Evolutionary conservation across 768 basidiomycete genomes (phyloP).

Genomic region (Lentinula edodes): DNA sequence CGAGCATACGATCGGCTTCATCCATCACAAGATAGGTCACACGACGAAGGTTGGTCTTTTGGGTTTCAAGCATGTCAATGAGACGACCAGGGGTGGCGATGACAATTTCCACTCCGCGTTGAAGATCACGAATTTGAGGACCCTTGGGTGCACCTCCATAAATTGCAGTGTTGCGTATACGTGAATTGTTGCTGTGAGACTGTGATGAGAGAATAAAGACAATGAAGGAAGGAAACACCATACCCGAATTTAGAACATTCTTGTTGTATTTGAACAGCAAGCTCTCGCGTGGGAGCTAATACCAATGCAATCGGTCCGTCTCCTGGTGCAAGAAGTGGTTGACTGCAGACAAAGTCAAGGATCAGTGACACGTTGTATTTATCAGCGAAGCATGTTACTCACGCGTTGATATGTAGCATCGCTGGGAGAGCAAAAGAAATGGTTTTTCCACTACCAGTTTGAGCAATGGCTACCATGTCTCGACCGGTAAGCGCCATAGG

Average conservation of each 20-base stretch:
- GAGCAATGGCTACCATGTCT: constrained; percentile 94
- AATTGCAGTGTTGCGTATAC: constrained; percentile 97
- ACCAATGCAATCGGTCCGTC: constrained; percentile 98
- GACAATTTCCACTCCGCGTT: constrained; percentile 94
- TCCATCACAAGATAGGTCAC: constrained; percentile 97
- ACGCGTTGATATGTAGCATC: constrained; percentile 99
- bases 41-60: constrained; percentile 94
- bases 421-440: constrained; percentile 98
- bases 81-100: constrained; percentile 98
- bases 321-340: constrained; percentile 87
- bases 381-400: constrained; percentile 22
- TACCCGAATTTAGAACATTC: constrained; percentile 98
- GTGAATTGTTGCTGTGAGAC: constrained; percentile 66
- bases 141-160: constrained; percentile 99
- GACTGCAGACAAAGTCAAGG: constrained; percentile 28
- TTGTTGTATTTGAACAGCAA: constrained; percentile 98
- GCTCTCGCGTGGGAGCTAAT: constrained; percentile 94
- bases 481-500: constrained; percentile 95
- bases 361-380: neutral
- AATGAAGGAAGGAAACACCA: constrained; percentile 15
- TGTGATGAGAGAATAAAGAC: neutral
- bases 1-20: constrained; percentile 99
- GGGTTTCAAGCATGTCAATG: constrained; percentile 97
- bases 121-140: constrained; percentile 95
- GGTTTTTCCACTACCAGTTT: constrained; percentile 98